Evolutionary conservation across 2,329 filamentous ascomycete species (phyloP).

Genomic region (Chaetomiaceae sp.): DNA sequence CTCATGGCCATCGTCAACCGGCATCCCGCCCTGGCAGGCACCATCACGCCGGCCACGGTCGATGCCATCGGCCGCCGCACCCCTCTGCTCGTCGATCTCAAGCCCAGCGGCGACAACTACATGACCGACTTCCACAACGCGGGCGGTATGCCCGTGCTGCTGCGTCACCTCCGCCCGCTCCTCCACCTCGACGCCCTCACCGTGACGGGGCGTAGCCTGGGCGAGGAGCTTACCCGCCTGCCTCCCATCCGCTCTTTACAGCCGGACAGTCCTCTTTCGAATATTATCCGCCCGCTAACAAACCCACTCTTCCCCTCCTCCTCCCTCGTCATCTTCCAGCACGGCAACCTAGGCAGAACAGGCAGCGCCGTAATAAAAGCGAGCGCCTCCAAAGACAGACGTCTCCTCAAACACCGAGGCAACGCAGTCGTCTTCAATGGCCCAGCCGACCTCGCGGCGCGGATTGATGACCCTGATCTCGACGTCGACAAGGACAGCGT

Average conservation of each 20-base stretch:
- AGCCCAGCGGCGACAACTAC: conserved; percentile 81
- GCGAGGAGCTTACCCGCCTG: conserved; percentile 69
- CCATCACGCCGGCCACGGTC: conserved; percentile 70
- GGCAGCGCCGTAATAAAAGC: conserved; percentile 82
- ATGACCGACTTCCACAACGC: conserved; percentile 90
- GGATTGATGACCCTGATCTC: conserved; percentile 54
- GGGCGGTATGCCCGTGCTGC: conserved; percentile 76
- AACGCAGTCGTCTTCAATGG: conserved; percentile 63
- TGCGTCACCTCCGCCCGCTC: conserved; percentile 72
- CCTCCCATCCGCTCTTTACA: conserved; percentile 55
- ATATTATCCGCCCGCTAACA: conserved; percentile 62
- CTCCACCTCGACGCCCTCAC: conserved; percentile 74
- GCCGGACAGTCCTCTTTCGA: conserved; percentile 29
- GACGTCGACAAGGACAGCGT: conserved; percentile 60
- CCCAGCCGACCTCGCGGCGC: conserved; percentile 68
- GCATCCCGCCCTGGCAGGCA: conserved; percentile 57
- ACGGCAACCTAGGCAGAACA: conserved; percentile 76
- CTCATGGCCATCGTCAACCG: conserved; percentile 80
- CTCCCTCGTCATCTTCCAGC: conserved; percentile 69
- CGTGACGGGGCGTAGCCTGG: conserved; percentile 78
- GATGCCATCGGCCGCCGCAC: conserved; percentile 74
- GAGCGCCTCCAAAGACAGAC: conserved; percentile 74
- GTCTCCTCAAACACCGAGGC: conserved; percentile 43
- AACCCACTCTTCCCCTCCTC: conserved; percentile 66
- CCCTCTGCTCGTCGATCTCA: conserved; percentile 77